phyloP scores from a whole-genome alignment of 1,139 yeast genomes.

The Schwanniomyces etchellsii region DNA sequence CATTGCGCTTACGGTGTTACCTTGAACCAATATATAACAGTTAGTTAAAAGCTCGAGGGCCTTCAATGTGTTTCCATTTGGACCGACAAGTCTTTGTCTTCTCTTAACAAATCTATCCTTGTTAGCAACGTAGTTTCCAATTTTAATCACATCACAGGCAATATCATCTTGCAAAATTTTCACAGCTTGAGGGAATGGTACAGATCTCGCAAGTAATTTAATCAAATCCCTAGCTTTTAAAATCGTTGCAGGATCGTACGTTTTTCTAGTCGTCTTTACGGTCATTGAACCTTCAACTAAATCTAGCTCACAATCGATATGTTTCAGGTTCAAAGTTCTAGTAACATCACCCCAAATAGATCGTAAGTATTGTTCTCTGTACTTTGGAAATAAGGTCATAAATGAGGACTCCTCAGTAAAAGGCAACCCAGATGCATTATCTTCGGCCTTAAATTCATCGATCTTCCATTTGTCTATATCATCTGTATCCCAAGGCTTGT shows the following conservation, averaged over 20 bases:
- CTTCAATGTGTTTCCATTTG: conserved; percentile 92
- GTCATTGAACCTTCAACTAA: conserved; percentile 97
- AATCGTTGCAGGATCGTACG: conserved; percentile 91
- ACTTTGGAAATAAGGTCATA: conserved; percentile 93
- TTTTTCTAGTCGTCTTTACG: conserved; percentile 90
- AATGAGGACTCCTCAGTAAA: conserved; percentile 94
- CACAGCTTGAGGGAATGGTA: conserved; percentile 94
- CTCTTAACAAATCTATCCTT: conserved; percentile 93
- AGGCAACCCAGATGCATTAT: conserved; percentile 77
- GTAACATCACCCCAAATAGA: conserved; percentile 95
- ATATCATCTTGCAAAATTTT: conserved; percentile 86
- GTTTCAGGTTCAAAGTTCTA: conserved; percentile 63
- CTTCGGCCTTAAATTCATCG: conserved; percentile 87
- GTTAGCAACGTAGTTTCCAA: conserved; percentile 82
- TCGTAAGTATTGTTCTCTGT: conserved; percentile 85
- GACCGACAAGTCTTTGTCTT: conserved; percentile 95
- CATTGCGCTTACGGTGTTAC: conserved; percentile 96
- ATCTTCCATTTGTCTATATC: conserved; percentile 92
- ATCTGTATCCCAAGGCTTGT: conserved; percentile 97
- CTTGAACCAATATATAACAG: conserved; percentile 94
- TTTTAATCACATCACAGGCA: conserved; percentile 95
- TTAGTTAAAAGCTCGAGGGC: conserved; percentile 90
- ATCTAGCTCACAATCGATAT: conserved; percentile 77
- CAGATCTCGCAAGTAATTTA: conserved; percentile 90
- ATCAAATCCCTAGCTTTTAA: conserved; percentile 93